These are phyloP conservation scores for Malassezia pachydermatis DNA, from an alignment of 1,284 basidiomycete genomes.

Conservation along the genomic window DNA sequence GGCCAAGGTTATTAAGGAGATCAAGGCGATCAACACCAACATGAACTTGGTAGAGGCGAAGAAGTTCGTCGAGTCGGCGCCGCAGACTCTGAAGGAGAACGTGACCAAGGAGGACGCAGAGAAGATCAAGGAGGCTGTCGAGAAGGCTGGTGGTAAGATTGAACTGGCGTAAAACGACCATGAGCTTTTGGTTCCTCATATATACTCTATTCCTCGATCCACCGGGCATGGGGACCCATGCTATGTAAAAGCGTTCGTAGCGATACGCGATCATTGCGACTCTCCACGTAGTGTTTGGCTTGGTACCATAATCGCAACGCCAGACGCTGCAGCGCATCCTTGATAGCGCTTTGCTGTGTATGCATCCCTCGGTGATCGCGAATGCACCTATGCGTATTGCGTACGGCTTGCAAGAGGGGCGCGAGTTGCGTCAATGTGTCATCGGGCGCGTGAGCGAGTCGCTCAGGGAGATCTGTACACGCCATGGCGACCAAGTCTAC, in stretches of 20 bases:
- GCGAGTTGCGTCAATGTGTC: neutral
- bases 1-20: slow-evolving; percentile 95
- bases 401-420: neutral
- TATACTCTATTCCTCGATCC: neutral
- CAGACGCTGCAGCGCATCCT: slow-evolving; percentile 15
- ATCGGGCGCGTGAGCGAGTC: neutral
- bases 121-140: slow-evolving; percentile 82
- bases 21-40: slow-evolving; percentile 60
- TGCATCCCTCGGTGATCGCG: slow-evolving; percentile 6
- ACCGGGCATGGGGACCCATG: neutral
- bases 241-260: slow-evolving; percentile 8
- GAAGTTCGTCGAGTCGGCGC: slow-evolving; percentile 95
- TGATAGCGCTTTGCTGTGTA: neutral
- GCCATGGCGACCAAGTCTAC: neutral
- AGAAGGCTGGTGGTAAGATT: slow-evolving; percentile 77
- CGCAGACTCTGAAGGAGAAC: slow-evolving; percentile 90
- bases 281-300: slow-evolving; percentile 6
- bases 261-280: neutral
- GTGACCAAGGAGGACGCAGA: slow-evolving; percentile 94
- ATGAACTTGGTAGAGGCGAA: slow-evolving; percentile 62
- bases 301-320: slow-evolving; percentile 18
- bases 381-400: neutral
- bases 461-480: neutral
- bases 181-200: neutral
- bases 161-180: slow-evolving; percentile 50